Conservation (phyloP, 148 eudicot genomes). For the Spergularia marina region DNA sequence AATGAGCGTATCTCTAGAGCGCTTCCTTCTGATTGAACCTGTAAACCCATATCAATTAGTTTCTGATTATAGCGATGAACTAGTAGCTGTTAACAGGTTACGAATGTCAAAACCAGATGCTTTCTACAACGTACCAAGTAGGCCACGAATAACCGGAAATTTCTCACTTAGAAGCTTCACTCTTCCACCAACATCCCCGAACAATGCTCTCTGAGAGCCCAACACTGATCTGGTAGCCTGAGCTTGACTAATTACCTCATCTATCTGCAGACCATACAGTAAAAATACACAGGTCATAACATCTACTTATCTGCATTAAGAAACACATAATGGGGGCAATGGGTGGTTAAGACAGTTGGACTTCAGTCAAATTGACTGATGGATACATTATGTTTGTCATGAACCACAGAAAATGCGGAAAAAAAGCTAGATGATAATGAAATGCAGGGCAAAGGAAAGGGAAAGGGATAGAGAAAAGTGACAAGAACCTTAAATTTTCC, state of each 20-base stretch:
- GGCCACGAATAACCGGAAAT: constrained; percentile 85
- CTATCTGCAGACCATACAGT: constrained; percentile 52
- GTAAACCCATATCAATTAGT: constrained; percentile 18
- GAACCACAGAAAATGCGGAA: constrained; percentile 8
- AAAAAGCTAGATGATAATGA: background rate
- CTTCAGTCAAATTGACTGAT: background rate
- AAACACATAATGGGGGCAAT: background rate
- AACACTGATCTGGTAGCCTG: constrained; percentile 80
- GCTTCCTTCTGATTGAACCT: constrained; percentile 77
- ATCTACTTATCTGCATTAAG: constrained; percentile 1
- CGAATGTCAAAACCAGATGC: background rate
- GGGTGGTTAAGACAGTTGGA: background rate
- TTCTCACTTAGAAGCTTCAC: constrained; percentile 84
- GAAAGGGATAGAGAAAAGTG: constrained; percentile 5
- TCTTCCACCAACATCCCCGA: constrained; percentile 89
- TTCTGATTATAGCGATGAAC: background rate
- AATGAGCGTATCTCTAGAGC: constrained; percentile 79
- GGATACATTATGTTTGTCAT: constrained; percentile 6
- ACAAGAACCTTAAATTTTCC: constrained; percentile 10
- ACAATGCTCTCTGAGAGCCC: constrained; percentile 85
- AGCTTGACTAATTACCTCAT: constrained; percentile 91
- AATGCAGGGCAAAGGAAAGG: background rate
- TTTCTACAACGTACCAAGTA: constrained; percentile 55
- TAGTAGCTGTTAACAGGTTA: background rate
- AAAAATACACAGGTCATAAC: background rate